phyloP scores from a whole-genome alignment of 75 land plant species.

The Pinus tabuliformis region DNA sequence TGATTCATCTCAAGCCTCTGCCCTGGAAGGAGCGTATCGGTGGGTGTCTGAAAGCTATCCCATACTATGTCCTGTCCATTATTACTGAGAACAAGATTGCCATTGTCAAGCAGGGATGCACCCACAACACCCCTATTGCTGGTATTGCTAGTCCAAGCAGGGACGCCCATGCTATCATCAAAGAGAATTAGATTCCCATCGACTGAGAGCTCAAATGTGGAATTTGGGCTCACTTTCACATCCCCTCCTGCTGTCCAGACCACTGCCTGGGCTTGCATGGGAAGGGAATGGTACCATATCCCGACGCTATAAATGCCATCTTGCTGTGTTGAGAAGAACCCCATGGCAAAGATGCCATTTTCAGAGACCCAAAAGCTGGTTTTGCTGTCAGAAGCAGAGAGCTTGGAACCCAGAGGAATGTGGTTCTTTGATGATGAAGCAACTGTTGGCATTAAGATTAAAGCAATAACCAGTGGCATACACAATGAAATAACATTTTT shows the following conservation, averaged over 20 bases:
- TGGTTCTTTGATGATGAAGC: no score
- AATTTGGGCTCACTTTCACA: slow-evolving; percentile 16
- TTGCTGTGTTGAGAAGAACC: slow-evolving; percentile 31
- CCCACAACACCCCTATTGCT: slow-evolving; percentile 19
- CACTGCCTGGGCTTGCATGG: slow-evolving; percentile 22
- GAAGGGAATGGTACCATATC: slow-evolving; percentile 46
- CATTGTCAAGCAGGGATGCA: slow-evolving; percentile 29
- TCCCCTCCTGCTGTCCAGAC: slow-evolving; percentile 41
- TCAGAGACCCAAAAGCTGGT: slow-evolving; percentile 43
- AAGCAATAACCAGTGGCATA: no score
- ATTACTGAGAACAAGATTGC: slow-evolving; percentile 33
- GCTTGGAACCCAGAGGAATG: slow-evolving; percentile 24
- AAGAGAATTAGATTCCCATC: slow-evolving; percentile 34
- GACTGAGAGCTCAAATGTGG: slow-evolving; percentile 21
- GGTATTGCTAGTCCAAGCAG: slow-evolving; percentile 53
- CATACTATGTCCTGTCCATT: slow-evolving; percentile 16
- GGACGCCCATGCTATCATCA: slow-evolving; percentile 11
- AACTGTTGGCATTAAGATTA: no score
- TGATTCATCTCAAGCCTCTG: slow-evolving; percentile 32
- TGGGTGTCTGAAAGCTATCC: slow-evolving; percentile 47
- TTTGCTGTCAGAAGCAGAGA: slow-evolving; percentile 24
- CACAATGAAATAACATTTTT: no score
- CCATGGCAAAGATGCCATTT: slow-evolving; percentile 45
- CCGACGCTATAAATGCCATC: slow-evolving; percentile 28
- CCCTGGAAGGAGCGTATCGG: slow-evolving; percentile 54